Evolutionary conservation across 495 filamentous ascomycete species (phyloP).

Genomic region (Aspergillus asperescens): DNA sequence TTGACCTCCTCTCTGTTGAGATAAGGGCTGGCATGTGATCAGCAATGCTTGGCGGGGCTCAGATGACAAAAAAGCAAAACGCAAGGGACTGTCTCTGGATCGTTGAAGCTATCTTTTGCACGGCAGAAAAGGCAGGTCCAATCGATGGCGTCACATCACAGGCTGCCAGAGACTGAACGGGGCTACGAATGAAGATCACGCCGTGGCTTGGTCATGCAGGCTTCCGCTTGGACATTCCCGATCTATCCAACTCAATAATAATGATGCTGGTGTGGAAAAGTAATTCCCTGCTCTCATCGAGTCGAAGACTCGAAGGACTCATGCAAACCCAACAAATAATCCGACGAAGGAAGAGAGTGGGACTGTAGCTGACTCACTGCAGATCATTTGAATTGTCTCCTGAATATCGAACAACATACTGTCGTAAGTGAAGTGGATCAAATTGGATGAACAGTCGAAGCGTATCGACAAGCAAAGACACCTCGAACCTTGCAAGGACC

Average conservation of each 20-base stretch:
- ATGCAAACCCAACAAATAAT: background rate
- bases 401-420: too few species aligned
- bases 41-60: background rate
- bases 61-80: background rate
- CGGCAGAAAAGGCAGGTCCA: constrained; percentile 2
- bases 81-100: constrained; percentile 4
- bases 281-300: too few species aligned
- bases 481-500: background rate
- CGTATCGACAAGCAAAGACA: too few species aligned
- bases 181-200: background rate
- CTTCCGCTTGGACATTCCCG: constrained; percentile 8
- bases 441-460: too few species aligned
- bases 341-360: too few species aligned
- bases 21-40: constrained; percentile 9
- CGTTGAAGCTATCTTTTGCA: background rate
- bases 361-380: too few species aligned
- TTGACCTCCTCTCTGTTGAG: background rate
- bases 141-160: background rate
- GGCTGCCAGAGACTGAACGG: background rate
- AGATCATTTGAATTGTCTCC: too few species aligned
- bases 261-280: too few species aligned
- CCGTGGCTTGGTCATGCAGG: background rate
- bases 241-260: too few species aligned
- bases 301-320: too few species aligned
- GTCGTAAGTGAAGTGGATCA: too few species aligned